Conservation (phyloP, 768 basidiomycete genomes). For the Boletus rubroflammeus region DNA sequence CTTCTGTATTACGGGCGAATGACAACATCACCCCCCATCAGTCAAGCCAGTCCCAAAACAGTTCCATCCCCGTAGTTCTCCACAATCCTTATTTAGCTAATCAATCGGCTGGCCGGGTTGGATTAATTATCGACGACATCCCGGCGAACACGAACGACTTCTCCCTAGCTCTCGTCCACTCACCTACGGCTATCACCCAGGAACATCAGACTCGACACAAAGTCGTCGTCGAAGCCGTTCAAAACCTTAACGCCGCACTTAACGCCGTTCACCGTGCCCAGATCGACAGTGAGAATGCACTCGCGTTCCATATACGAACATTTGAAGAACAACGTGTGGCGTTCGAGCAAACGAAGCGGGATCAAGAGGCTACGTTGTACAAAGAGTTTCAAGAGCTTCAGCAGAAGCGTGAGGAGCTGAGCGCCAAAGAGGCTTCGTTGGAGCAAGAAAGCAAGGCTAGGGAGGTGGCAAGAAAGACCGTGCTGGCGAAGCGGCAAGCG, state of each 20-base stretch:
- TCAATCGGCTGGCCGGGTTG: neutral
- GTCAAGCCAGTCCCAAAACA: neutral
- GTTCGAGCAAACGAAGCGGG: slow-evolving; percentile 20
- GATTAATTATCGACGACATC: neutral
- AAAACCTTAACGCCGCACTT: slow-evolving; percentile 10
- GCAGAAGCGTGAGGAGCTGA: slow-evolving; percentile 17
- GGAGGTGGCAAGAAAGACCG: slow-evolving; percentile 21
- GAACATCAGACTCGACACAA: slow-evolving; percentile 10
- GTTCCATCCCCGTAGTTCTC: neutral
- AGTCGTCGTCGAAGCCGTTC: slow-evolving; percentile 10
- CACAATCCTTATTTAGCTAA: slow-evolving; percentile 9
- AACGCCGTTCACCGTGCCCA: slow-evolving; percentile 10
- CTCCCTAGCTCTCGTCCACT: neutral
- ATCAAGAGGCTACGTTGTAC: slow-evolving; percentile 17
- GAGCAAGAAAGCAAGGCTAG: slow-evolving; percentile 25
- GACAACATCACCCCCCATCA: neutral
- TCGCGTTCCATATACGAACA: slow-evolving; percentile 6
- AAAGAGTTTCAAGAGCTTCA: slow-evolving; percentile 20
- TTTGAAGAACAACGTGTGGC: slow-evolving; percentile 20
- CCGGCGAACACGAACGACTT: neutral
- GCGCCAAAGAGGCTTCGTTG: slow-evolving; percentile 17
- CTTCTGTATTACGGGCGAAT: neutral
- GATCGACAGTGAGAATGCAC: slow-evolving; percentile 12
- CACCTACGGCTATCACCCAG: slow-evolving; percentile 1
- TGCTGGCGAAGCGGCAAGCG: slow-evolving; percentile 21